phyloP scores from a whole-genome alignment of 1,139 yeast species.

The Sugiyamaella novakii region DNA sequence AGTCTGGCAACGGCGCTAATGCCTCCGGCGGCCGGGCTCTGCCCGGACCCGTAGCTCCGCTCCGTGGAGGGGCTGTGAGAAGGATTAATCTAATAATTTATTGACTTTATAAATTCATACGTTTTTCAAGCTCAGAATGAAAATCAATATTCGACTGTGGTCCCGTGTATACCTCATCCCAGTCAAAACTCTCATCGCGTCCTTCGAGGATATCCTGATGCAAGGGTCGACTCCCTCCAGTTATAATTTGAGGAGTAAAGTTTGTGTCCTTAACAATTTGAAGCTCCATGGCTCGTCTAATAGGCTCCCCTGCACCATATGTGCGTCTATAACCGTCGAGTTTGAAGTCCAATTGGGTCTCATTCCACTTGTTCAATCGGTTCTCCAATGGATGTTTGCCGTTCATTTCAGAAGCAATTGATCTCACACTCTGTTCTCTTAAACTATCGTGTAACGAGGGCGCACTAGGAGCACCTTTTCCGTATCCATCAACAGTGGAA shows the following conservation, averaged over 20 bases:
- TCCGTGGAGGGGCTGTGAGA: not conserved
- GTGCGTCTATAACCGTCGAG: conserved; percentile 79
- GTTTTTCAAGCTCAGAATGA: conserved; percentile 72
- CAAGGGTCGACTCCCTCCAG: conserved; percentile 55
- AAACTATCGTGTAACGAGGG: conserved; percentile 37
- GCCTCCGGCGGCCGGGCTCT: conserved; percentile 12
- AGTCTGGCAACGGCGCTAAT: conserved; percentile 55
- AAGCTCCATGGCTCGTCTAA: conserved; percentile 86
- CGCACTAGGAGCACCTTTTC: conserved; percentile 36
- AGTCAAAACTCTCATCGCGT: conserved; percentile 74
- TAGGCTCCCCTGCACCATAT: conserved; percentile 93
- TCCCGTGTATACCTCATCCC: conserved; percentile 87
- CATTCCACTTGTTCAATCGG: conserved; percentile 78
- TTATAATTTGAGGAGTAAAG: conserved; percentile 63
- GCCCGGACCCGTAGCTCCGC: conserved; percentile 5
- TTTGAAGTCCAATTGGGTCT: conserved; percentile 66
- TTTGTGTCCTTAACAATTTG: conserved; percentile 73
- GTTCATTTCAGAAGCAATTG: conserved; percentile 66
- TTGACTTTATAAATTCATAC: conserved; percentile 63
- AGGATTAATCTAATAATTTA: too few species aligned
- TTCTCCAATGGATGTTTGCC: conserved; percentile 86
- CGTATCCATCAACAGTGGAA: conserved; percentile 30
- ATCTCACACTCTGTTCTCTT: conserved; percentile 32
- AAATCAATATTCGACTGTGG: conserved; percentile 45
- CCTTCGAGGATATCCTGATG: conserved; percentile 79